Conservation (phyloP, 2,329 filamentous ascomycete genomes). For the Diaporthe ampelina region DNA sequence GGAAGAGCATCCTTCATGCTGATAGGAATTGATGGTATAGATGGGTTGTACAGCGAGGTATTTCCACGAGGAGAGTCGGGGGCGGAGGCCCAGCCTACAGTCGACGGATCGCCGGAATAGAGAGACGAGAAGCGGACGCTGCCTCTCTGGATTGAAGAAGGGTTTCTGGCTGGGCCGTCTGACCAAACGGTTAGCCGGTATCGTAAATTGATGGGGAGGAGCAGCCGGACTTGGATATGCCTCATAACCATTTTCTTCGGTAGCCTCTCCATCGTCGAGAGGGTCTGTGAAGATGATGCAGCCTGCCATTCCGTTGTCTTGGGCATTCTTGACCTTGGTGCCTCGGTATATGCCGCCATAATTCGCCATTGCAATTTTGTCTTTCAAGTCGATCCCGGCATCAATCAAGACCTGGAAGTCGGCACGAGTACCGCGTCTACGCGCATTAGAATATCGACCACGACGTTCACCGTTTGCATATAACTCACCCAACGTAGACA, state of each 20-base stretch:
- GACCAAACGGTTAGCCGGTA: neutral
- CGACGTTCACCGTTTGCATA: neutral
- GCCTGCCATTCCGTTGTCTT: conserved; percentile 23
- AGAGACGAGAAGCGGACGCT: conserved; percentile 5
- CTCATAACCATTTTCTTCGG: conserved; percentile 25
- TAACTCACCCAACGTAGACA: conserved; percentile 10
- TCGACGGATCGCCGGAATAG: conserved; percentile 7
- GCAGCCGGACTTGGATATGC: conserved; percentile 5
- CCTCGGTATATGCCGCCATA: conserved; percentile 21
- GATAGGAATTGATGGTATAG: conserved; percentile 15
- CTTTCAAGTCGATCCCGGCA: conserved; percentile 10
- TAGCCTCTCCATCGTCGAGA: conserved; percentile 13
- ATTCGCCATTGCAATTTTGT: conserved; percentile 17
- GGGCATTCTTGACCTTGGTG: conserved; percentile 23
- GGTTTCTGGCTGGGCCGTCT: conserved; percentile 22
- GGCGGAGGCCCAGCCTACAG: conserved; percentile 10
- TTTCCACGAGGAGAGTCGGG: conserved; percentile 21
- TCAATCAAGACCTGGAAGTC: conserved; percentile 22
- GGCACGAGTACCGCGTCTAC: conserved; percentile 12
- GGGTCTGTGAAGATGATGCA: conserved; percentile 26
- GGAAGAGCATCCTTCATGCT: conserved; percentile 25
- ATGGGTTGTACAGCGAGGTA: conserved; percentile 16
- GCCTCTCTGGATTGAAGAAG: conserved; percentile 7
- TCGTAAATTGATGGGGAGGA: neutral
- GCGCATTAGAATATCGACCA: neutral